Base-by-base conservation (phyloP, 169 alveolate species). In the Toxoplasma gondii region DNA sequence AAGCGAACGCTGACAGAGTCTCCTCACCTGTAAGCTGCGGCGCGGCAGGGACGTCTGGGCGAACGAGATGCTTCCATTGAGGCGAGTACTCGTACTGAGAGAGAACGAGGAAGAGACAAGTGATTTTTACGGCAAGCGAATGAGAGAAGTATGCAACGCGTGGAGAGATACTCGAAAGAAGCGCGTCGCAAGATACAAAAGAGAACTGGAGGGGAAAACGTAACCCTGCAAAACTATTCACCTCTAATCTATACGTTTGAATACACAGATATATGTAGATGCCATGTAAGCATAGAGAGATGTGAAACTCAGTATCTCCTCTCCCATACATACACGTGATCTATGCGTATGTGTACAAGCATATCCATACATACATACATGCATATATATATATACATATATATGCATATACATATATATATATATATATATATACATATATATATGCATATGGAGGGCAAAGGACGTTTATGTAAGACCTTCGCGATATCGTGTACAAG, bases 31-130 rank as follows among this genome's bases (percentile, higher is more conserved):
- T 94, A 17, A 94, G 69, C 4, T 94, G 93, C 34, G 96, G 96
- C 22, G 95, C 92, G 29, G 92, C 81, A 36, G 94, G 93, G 36
- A 74, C 88, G 49, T 94, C 95, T 2, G 96, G 96, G 53, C 87
- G 90, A 10, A 95, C 96, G 92, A 95, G 93, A 44, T 96, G 98
- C 39, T 87, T 95, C 97, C 97, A 96, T 92, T 96, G 97, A 0
- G 97, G 96, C 36, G 94, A 90, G 78, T 95, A 82, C 43, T 96
- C 95, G 45, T 94, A 94, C 92, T 92, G 91, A n/a, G 9, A 10
- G 9, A 86, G 1, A 86, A 1, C 44, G 22, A n/a, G 45, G 39
- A 9, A n/a, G 29, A 86, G 38, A 39, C n/a, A 83, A 86, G 88
- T 29, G 74, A 43, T 31, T 9, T 10, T 27, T 43, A 41, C 7